Evolutionary conservation across 805 yeast genomes (phyloP).

Genomic region (Metschnikowia lochheadii): DNA sequence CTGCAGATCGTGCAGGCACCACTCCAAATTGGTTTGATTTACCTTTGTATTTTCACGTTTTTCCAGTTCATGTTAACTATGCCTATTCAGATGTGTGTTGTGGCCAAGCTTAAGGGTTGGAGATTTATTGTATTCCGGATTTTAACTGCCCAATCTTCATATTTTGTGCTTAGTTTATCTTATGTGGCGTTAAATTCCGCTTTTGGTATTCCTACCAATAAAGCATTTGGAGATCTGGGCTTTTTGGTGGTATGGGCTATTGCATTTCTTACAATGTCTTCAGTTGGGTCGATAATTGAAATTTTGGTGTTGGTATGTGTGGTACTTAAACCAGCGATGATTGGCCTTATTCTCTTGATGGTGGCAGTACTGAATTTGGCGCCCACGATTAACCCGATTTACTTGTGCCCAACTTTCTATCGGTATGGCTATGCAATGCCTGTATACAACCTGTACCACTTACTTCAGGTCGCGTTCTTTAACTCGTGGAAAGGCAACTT

Average conservation of each 20-base stretch:
- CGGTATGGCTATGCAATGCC: conserved; percentile 39
- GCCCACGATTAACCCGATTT: conserved; percentile 31
- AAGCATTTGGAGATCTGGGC: conserved; percentile 29
- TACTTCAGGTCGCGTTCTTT: conserved; percentile 30
- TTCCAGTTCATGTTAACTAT: conserved; percentile 30
- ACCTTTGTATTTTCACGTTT: conserved; percentile 30
- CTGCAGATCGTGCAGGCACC: conserved; percentile 28
- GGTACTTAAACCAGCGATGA: conserved; percentile 23
- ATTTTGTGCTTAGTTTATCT: conserved; percentile 25
- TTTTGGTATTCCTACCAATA: conserved; percentile 20
- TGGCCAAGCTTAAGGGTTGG: conserved; percentile 24
- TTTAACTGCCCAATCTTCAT: conserved; percentile 25
- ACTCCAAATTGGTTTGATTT: conserved; percentile 30
- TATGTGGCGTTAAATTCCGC: conserved; percentile 29
- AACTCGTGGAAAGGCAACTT: conserved; percentile 32
- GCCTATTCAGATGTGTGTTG: conserved; percentile 25
- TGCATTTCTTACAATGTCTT: conserved; percentile 26
- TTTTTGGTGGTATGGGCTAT: conserved; percentile 32
- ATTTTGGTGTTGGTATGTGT: conserved; percentile 21
- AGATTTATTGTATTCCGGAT: conserved; percentile 24
- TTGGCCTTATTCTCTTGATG: conserved; percentile 26
- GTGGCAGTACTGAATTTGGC: conserved; percentile 29
- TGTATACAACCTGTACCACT: conserved; percentile 26
- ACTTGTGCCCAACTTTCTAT: conserved; percentile 28
- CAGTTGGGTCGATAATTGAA: conserved; percentile 31